These are phyloP conservation scores for Globisporangium irregulare DNA, from an alignment of 352 stramenopile species.

Conservation along the genomic window DNA sequence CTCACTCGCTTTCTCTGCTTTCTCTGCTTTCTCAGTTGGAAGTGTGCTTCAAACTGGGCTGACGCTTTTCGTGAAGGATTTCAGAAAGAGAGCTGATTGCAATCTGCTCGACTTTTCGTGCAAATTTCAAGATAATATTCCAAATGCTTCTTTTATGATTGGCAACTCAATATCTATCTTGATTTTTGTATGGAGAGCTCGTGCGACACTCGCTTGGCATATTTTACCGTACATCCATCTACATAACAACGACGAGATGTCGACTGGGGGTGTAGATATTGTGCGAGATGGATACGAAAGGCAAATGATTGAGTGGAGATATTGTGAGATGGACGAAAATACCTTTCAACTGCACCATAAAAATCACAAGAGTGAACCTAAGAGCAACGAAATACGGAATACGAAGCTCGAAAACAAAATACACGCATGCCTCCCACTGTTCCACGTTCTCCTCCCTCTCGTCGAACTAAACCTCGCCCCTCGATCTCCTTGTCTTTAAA, in stretches of 20 bases:
- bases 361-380: not conserved
- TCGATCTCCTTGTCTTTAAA: not conserved
- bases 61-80: conserved; percentile 3
- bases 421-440: conserved; percentile 11
- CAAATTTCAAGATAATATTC: not conserved
- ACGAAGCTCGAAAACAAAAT: conserved; percentile 20
- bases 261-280: no score
- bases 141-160: not conserved
- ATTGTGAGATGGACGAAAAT: no score
- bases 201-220: no score
- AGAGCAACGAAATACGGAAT: conserved; percentile 22
- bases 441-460: not conserved
- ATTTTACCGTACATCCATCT: no score
- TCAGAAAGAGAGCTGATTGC: not conserved
- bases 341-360: not conserved
- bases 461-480: not conserved
- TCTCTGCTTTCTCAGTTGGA: not conserved
- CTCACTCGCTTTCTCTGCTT: not conserved
- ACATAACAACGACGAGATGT: no score
- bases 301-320: no score
- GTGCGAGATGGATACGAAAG: no score
- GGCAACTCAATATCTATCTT: no score
- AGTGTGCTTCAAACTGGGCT: conserved; percentile 4
- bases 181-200: no score
- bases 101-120: no score